These are phyloP conservation scores for Opeltia flavorubescens DNA, from an alignment of 495 filamentous ascomycete genomes.

Conservation along the genomic window DNA sequence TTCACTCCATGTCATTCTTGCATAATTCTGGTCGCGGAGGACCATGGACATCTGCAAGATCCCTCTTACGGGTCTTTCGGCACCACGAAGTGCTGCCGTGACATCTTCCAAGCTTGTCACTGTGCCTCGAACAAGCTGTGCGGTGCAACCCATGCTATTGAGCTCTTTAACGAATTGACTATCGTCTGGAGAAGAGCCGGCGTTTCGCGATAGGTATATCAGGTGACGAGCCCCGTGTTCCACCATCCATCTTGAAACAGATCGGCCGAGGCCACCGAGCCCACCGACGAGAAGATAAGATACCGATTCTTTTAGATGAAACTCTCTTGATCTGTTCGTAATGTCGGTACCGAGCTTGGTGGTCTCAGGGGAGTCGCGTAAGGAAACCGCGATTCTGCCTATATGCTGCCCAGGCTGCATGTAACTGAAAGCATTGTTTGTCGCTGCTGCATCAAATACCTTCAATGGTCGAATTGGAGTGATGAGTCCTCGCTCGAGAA, in stretches of 20 bases:
- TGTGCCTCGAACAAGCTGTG: background rate
- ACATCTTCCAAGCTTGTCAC: conserved; percentile 2
- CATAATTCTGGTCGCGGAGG: conserved; percentile 12
- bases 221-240: conserved; percentile 38
- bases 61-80: background rate
- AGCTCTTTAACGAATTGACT: conserved; percentile 2
- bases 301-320: conserved; percentile 7
- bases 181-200: background rate
- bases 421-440: conserved; percentile 30
- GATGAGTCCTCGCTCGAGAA: background rate
- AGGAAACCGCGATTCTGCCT: conserved; percentile 9
- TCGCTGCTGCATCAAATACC: conserved; percentile 15
- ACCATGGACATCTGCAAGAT: conserved; percentile 10
- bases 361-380: background rate
- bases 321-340: too few relatives aligned
- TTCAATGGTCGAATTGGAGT: conserved; percentile 10
- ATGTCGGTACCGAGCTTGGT: background rate
- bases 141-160: conserved; percentile 1
- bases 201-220: conserved; percentile 36
- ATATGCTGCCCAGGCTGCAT: conserved; percentile 31
- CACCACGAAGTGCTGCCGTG: background rate
- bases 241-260: conserved; percentile 42
- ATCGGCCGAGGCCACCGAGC: conserved; percentile 42
- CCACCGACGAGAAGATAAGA: conserved; percentile 48
- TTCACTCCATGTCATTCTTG: conserved; percentile 27